These are phyloP conservation scores for Rubia yunnanensis DNA, from an alignment of 257 asterid genomes.

Conservation along the genomic window DNA sequence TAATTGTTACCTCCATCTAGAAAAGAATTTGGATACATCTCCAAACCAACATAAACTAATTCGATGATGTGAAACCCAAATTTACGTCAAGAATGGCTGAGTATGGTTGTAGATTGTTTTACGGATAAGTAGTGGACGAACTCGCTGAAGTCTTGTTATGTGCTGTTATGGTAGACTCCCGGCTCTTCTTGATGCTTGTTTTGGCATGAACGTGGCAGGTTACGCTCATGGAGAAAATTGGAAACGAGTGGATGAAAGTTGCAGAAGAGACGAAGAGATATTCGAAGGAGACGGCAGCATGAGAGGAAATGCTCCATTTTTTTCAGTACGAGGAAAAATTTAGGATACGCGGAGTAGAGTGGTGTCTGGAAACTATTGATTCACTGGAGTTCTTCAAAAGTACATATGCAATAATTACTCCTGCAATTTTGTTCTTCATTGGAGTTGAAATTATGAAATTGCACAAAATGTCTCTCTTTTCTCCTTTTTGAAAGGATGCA, in stretches of 20 bases:
- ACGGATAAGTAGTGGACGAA: not conserved
- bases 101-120: not conserved
- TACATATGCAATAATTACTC: slow-evolving; percentile 9
- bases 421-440: not conserved
- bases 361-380: not conserved
- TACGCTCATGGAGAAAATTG: slow-evolving; percentile 59
- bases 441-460: not conserved
- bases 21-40: not conserved
- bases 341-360: slow-evolving; percentile 1
- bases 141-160: not conserved
- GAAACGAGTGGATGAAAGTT: slow-evolving; percentile 72
- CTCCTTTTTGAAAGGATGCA: too few species aligned
- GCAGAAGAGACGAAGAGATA: slow-evolving; percentile 72
- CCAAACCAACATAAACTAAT: too few species aligned
- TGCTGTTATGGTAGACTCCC: not conserved
- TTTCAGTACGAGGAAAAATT: not conserved
- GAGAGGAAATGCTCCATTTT: not conserved
- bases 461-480: not conserved
- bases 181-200: slow-evolving; percentile 7
- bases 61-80: too few species aligned
- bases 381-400: slow-evolving; percentile 7
- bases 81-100: too few species aligned
- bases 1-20: not conserved
- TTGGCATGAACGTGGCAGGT: slow-evolving; percentile 42
- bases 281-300: slow-evolving; percentile 33